Evolutionary conservation across 192 early-diverging fungal genomes (phyloP), one percentile per base, ranked within the genome.

Genomic region (Gryganskiella cystojenkinii): DNA sequence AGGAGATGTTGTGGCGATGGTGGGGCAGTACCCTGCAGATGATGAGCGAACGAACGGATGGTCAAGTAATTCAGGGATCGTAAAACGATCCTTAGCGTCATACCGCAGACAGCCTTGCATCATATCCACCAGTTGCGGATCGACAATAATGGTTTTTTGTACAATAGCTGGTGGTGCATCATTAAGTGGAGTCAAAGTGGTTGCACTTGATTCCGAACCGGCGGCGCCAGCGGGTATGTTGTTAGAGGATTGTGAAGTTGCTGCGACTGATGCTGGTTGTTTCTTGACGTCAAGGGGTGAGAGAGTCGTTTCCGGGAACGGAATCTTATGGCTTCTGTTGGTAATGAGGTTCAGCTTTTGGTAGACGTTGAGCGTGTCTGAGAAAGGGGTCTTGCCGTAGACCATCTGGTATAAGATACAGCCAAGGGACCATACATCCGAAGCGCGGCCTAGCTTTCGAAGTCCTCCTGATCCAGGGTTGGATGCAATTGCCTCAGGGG

Each of bases 331-430:
- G 0, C 82, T 75, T 19, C 90, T 83, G 56, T 95, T 89, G 1
- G 86, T 85, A 47, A 98, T 98, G 1, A 84, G 86, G 4, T 83
- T 83, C 28, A 96, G 60, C 75, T 94, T 95, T 46, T 90, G 68
- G 56, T 83, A 81, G 52, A 91, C 68, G 17, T 82, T 69, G n/a
- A 83, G 50, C 14, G 95, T 72, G 59, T 93, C 84, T 20, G 86
- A 83, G 80, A 97, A 98, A 10, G 95, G 97, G 5, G 95, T 90
- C 9, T 83, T 82, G 0, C 92, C 92, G 64, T 96, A 97, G 8
- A 94, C 87, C 84, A 98, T 90, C 61, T 95, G 92, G 78, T 97
- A 98, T 20, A 97, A 69, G 34, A 98, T 98, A 56, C 95, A 96
- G 15, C 95, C 95, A 10, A 97, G 79, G 0, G 94, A 95, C 96